Evolutionary conservation across 2,329 filamentous ascomycete genomes (phyloP), one percentile per base, ranked within the genome.

Genomic region (Xylariaceae sp.): DNA sequence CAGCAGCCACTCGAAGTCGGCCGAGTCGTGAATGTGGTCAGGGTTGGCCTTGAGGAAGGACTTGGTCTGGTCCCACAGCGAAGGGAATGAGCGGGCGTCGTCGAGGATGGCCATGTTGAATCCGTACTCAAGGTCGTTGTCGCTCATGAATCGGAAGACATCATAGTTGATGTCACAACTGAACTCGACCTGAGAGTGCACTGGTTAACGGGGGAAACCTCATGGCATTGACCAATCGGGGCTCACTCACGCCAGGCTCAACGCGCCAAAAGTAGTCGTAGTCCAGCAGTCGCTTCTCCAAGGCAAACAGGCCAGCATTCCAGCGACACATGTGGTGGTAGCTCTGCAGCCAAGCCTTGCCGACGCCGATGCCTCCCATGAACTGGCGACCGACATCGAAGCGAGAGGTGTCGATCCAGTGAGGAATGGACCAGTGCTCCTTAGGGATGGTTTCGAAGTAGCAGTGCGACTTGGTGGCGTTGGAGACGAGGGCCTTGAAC

Each of bases 251-350:
- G 50, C 81, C 79, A 44, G 82, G 81, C 59, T 84, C 80, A 11
- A 85, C 75, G 56, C 77, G 75, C 81, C 80, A 83, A 63, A 82
- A 84, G 74, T 76, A 85, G 49, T 82, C 75, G 56, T 81, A 83
- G 19, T 73, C 58, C 51, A 80, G 73, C 42, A 95, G 79, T 2
- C 86, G 84, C 0, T 86, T 82, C 68, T 95, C 89, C 50, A 86
- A 81, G 68, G 90, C 90, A 75, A 95, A 93, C 65, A 89, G 77
- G 50, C 89, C 89, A 57, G 85, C 87, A 69, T 91, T 92, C 89
- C 89, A 94, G 42, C 87, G 82, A 63, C 85, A 89, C 82, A 89
- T 89, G 65, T 90, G 83, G 63, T 89, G 86, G 66, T 89, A 88
- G 51, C 82, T 86, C 47, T 82, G 67, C 65, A 83, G 80, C 57